Percentiles rank a stretch among this genome's conserved stretches.
phyloP scores from a whole-genome alignment of 2,329 filamentous ascomycete species.

The Grosmannia clavigera region DNA sequence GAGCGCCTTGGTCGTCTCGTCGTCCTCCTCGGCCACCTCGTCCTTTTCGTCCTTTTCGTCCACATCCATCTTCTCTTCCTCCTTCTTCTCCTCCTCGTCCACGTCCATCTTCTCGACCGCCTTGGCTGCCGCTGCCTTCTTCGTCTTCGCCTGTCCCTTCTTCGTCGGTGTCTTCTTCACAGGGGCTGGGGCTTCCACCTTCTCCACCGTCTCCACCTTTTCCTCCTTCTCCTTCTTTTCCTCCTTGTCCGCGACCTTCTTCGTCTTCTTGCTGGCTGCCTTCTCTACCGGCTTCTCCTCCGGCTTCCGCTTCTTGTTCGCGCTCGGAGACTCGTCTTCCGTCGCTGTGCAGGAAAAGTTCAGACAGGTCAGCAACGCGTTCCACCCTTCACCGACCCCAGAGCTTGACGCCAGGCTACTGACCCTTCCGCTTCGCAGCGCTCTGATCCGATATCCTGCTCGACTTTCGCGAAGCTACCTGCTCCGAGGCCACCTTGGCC shows the following conservation, averaged over 20 bases:
- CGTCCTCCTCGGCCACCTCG: neutral
- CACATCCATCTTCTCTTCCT: neutral
- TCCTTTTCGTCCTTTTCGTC: neutral
- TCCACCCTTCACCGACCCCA: neutral
- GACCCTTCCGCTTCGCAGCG: slow-evolving; percentile 1
- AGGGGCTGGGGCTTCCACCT: neutral
- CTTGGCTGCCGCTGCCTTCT: neutral
- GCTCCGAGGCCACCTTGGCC: neutral
- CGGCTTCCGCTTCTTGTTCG: neutral
- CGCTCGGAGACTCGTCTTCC: neutral
- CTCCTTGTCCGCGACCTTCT: neutral
- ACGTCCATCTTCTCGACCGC: neutral
- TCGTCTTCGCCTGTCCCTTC: neutral
- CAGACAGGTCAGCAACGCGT: neutral
- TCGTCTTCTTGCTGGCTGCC: neutral
- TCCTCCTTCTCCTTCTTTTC: neutral
- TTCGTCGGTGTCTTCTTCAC: neutral
- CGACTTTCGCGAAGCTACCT: neutral
- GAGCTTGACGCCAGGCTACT: neutral
- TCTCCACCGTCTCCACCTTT: neutral
- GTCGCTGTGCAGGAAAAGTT: neutral
- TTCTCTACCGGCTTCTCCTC: neutral
- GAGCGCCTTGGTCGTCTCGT: slow-evolving; percentile 3
- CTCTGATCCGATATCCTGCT: neutral
- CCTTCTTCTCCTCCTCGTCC: neutral